Percentiles rank a stretch among this genome's conserved stretches.
Conservation (phyloP, 495 filamentous ascomycete species). For the Wilcoxina mikolae region DNA sequence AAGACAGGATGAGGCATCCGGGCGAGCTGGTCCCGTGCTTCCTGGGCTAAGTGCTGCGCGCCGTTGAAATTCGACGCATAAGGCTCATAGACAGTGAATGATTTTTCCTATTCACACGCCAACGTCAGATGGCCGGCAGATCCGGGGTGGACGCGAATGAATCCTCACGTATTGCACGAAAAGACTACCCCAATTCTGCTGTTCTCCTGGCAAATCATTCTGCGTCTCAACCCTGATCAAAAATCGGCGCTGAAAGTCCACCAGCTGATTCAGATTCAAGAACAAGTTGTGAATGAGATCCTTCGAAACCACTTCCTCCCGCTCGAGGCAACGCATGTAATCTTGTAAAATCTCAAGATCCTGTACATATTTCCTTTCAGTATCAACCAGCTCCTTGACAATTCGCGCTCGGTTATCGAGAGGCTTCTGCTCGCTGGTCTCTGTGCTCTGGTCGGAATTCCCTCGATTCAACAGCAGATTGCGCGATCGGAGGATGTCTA, state of each 20-base stretch:
- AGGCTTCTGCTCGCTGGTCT: slow-evolving; percentile 37
- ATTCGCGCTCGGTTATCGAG: slow-evolving; percentile 75
- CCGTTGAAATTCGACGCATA: slow-evolving; percentile 66
- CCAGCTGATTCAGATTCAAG: slow-evolving; percentile 79
- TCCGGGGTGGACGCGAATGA: background rate
- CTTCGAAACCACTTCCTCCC: slow-evolving; percentile 72
- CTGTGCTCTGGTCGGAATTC: slow-evolving; percentile 33
- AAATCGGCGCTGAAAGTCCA: slow-evolving; percentile 91
- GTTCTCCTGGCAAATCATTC: slow-evolving; percentile 59
- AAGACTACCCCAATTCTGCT: slow-evolving; percentile 81
- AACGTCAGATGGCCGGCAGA: slow-evolving; percentile 5
- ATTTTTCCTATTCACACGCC: slow-evolving; percentile 42
- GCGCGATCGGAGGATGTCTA: slow-evolving; percentile 66
- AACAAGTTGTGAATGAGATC: slow-evolving; percentile 92
- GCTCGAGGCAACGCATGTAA: slow-evolving; percentile 77
- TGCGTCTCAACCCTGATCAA: slow-evolving; percentile 91
- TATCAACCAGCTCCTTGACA: slow-evolving; percentile 77
- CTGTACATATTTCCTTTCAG: slow-evolving; percentile 96
- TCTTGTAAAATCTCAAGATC: slow-evolving; percentile 88
- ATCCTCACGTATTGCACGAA: slow-evolving; percentile 35
- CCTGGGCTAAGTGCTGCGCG: slow-evolving; percentile 25
- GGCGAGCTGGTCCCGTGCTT: slow-evolving; percentile 20
- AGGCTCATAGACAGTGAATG: slow-evolving; percentile 80
- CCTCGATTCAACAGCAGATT: slow-evolving; percentile 50
- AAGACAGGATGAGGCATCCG: slow-evolving; percentile 27